Base-by-base conservation (phyloP, 768 basidiomycete genomes). In the Trametes coccinea region DNA sequence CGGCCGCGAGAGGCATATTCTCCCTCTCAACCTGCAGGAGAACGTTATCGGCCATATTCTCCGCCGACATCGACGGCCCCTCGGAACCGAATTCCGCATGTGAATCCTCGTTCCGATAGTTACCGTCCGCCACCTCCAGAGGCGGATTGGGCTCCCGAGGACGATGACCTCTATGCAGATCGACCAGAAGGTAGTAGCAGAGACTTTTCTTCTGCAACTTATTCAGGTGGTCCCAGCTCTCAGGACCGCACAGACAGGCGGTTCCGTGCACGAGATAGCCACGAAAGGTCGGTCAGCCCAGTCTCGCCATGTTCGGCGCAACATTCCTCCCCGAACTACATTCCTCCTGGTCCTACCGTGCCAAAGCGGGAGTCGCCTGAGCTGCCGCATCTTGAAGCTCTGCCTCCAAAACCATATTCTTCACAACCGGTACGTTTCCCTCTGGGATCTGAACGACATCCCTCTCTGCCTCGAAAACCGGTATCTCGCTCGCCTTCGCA, bases 21-120 rank as follows among this genome's bases (percentile, higher is more conserved):
- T 22, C 62, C 69, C 3, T 53, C 69, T n/a, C 73, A 74, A 53
- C 59, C 71, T 30, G 69, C 73, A 41, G 76, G 74, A 50, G 85
- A 87, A 64, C 79, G 80, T 29, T 85, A 85, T 74, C 80, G 82
- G 49, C 82, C 83, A 53, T 59, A 69, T 48, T 63, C 75, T 6
- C 29, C 59, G 43, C 48, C 75, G 43, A 22, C 54, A 14, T n/a
- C 37, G 22, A 74, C 49, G 16, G 48, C 75, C 59, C 71, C 67
- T 51, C 74, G 78, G 64, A 79, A 82, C 43, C 66, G 74, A 7
- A 75, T 75, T 50, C 71, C 78, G 29, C 69, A 74, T 63, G 69
- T 66, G 54, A 62, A 60, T 53, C 77, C 72, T 13, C 67, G 69
- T 22, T 17, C 70, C 50, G 80, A 89, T 69, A 79, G 78, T 6